Percentiles rank a stretch among this genome's conserved stretches.
Conservation (phyloP, 2,329 filamentous ascomycete genomes). For the Alternaria viburni region DNA sequence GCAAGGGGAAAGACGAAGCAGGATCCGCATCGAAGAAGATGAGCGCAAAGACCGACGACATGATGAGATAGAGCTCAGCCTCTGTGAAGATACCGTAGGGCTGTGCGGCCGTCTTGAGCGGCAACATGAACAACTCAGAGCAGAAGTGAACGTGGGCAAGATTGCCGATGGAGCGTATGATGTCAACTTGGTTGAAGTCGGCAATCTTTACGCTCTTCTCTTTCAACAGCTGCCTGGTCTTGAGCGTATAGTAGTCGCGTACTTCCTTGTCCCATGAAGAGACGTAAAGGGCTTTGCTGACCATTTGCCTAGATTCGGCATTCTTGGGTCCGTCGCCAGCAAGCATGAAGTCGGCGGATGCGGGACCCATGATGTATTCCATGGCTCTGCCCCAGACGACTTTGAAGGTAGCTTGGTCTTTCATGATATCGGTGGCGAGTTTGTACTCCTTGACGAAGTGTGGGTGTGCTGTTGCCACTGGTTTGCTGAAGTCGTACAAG, state of each 20-base stretch:
- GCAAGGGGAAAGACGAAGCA: conserved; percentile 59
- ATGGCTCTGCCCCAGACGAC: conserved; percentile 70
- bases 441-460: conserved; percentile 67
- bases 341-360: conserved; percentile 64
- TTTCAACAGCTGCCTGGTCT: conserved; percentile 66
- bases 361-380: conserved; percentile 66
- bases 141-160: conserved; percentile 62
- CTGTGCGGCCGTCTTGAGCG: conserved; percentile 60
- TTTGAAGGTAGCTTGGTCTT: conserved; percentile 67
- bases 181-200: conserved; percentile 70
- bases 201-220: conserved; percentile 70
- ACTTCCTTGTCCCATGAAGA: conserved; percentile 69
- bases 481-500: conserved; percentile 73
- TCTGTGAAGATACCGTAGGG: conserved; percentile 61
- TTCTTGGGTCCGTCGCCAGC: conserved; percentile 45
- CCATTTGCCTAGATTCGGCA: conserved; percentile 36
- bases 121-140: conserved; percentile 61
- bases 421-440: conserved; percentile 66
- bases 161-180: conserved; percentile 66
- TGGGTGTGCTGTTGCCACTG: conserved; percentile 55
- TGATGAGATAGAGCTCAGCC: conserved; percentile 60
- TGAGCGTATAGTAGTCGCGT: conserved; percentile 70
- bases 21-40: conserved; percentile 63
- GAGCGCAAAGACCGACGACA: conserved; percentile 60
- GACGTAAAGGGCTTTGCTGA: conserved; percentile 64